A percentile compares a stretch with the other conserved stretches of the same genome.
phyloP scores from a whole-genome alignment of 2,329 filamentous ascomycete species.

The Colletotrichum eleusines region DNA sequence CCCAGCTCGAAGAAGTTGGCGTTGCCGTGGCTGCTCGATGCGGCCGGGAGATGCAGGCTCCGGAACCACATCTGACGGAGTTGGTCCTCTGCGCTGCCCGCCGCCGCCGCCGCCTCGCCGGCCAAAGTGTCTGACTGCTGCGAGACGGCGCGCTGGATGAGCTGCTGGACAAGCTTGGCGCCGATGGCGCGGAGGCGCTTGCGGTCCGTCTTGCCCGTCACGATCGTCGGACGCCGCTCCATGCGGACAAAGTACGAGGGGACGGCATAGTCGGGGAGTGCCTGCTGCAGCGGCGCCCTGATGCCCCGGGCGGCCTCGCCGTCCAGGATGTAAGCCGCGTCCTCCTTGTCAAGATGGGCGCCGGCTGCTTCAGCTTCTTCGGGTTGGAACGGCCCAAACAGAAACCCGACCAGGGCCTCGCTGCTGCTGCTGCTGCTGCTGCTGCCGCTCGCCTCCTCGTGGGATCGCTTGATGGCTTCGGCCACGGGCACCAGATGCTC shows the following conservation, averaged over 20 bases:
- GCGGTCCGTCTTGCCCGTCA: constrained; percentile 28
- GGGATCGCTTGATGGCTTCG: constrained; percentile 38
- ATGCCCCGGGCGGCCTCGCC: not conserved
- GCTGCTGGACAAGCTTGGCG: constrained; percentile 7
- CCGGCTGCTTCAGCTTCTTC: not conserved
- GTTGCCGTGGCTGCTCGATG: constrained; percentile 27
- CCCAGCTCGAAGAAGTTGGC: constrained; percentile 43
- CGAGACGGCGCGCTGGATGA: constrained; percentile 12
- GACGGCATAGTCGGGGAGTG: constrained; percentile 29
- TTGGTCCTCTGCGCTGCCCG: not conserved
- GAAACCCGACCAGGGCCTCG: constrained; percentile 9
- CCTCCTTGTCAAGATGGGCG: not conserved
- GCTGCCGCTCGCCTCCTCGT: no score
- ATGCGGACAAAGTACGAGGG: constrained; percentile 36
- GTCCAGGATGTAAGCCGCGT: constrained; percentile 2
- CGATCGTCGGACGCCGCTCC: constrained; percentile 15
- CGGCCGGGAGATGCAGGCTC: not conserved
- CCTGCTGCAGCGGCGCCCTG: constrained; percentile 9
- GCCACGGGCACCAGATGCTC: constrained; percentile 7
- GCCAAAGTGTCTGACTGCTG: not conserved
- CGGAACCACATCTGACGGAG: constrained; percentile 27
- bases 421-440: no score
- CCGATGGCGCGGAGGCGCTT: constrained; percentile 24
- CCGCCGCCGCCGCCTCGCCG: not conserved
- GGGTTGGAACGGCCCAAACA: constrained; percentile 2